Base-by-base conservation (phyloP, 805 yeast species). In the Candida sithepensis region DNA sequence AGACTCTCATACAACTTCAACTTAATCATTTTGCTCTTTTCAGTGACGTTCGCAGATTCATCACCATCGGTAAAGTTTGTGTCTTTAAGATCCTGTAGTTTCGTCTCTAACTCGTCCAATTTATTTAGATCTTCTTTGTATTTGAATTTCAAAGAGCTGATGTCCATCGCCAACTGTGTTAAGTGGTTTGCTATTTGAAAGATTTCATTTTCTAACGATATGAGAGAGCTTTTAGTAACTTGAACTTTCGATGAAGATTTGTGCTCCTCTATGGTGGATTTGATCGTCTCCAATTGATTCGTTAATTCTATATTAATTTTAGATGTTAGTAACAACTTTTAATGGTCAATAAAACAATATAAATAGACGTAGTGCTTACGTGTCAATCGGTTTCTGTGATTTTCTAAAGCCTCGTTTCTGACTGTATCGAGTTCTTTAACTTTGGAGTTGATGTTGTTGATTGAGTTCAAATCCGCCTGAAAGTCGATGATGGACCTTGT, bases 1-100 rank as follows among this genome's bases (percentile, higher is more conserved):
- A 84, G 58, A 40, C 78, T 78, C 53, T 81, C 77, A 61, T 72
- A 85, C 18, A 86, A 66, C 56, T 79, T 78, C 43, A 85, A 63
- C 55, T 81, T 82, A 55, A 85, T 60, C 30, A 71, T 66, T 38
- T 71, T 69, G 20, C 78, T 75, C n/a, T 44, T 44, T 23, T 44
- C 46, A 30, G 19, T 22, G 13, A 39, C 18, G 19, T 10, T 18
- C 7, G 38, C 38, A 13, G 28, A 16, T 10, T 22, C 26, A 28
- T 20, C 42, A 43, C n/a, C 2, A 60, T 63, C 37, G 26, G 14
- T 14, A n/a, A 26, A 21, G 22, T 46, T 49, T 12, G 53, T 45
- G 13, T 48, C 47, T 46, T 58, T 54, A 13, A 61, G 43, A 22
- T 46, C 46, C 1, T 50, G 44, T 34, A 66, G 43, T 49, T 69